Evolutionary conservation across 768 basidiomycete species (phyloP), one percentile per base, ranked within the genome.

Genomic region (Macrolepiota albuminosa): DNA sequence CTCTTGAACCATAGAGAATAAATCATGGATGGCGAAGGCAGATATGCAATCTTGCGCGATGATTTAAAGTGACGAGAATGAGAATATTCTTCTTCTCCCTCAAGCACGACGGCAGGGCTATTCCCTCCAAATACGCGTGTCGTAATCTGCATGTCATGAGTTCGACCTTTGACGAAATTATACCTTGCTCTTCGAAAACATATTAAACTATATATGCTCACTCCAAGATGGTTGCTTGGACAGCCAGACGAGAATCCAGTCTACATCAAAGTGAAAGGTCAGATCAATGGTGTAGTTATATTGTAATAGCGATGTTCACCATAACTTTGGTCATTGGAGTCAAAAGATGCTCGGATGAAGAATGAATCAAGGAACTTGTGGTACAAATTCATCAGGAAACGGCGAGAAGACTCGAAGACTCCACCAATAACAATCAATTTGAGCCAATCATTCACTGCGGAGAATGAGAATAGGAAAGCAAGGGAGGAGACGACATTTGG

Each of bases 171-270:
- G 37, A 7, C 9, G 6, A 24, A 26, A 43, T 45, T n/a, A 36
- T 18, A 43, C 26, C 6, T 21, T 14, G 18, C 55, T 8, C 39
- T 3, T 37, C 26, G 14, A 8, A 7, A 6, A 43, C 21, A n/a
- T n/a, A 11, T 43, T 11, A 18, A 40, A 24, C 14, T 13, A 7
- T 34, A 6, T 9, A 24, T 66, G 66, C 82, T 59, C 57, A 80
- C 83, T 72, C 82, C 82, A 86, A 16, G 78, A 71, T 13, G 81
- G 81, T 37, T 82, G 80, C 49, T 75, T 75, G n/a, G 83, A 79
- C 0, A 86, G 62, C 84, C 84, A 87, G 46, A 75, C 71, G 70
- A 85, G 73, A 54, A 87, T 75, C 85, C 85, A 87, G 2, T 75
- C 83, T 85, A 54, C 24, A 34, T 16, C 36, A n/a, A 36, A 26